phyloP scores from a whole-genome alignment of 2,329 filamentous ascomycete species.

The Ophiostoma pallidulum region DNA sequence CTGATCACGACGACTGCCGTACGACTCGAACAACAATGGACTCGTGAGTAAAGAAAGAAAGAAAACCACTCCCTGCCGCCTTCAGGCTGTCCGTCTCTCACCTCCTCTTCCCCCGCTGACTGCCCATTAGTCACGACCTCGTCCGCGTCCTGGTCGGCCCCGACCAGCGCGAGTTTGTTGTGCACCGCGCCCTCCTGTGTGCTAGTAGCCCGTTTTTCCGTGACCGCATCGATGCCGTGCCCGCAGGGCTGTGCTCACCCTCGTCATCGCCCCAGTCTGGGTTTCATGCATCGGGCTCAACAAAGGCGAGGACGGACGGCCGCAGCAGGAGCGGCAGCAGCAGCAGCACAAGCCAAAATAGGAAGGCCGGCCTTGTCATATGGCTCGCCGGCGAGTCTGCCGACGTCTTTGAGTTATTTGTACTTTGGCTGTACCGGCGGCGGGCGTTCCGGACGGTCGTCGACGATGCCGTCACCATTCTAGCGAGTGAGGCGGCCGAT shows the following conservation, averaged over 20 bases:
- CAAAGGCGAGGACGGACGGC: too few relatives aligned
- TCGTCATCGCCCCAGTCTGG: not conserved
- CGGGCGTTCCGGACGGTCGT: slow-evolving; percentile 34
- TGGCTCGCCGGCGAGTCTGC: slow-evolving; percentile 37
- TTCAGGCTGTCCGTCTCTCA: too few relatives aligned
- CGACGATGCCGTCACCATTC: slow-evolving; percentile 29
- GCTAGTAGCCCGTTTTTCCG: slow-evolving; percentile 39
- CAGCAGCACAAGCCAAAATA: not conserved
- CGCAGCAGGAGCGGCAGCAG: too few relatives aligned
- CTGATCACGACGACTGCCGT: too few relatives aligned
- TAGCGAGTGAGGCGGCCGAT: slow-evolving; percentile 16
- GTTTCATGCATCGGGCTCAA: too few relatives aligned
- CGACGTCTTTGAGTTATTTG: slow-evolving; percentile 44
- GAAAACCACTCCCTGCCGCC: too few relatives aligned
- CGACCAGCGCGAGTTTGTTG: slow-evolving; percentile 22
- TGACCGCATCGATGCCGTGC: slow-evolving; percentile 32
- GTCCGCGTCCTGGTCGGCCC: slow-evolving; percentile 25
- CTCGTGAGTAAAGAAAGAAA: too few relatives aligned
- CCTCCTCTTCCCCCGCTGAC: not conserved
- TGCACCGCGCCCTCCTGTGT: slow-evolving; percentile 33
- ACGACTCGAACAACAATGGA: too few relatives aligned
- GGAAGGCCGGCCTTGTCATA: too few relatives aligned
- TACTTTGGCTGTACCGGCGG: slow-evolving; percentile 41
- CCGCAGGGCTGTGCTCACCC: slow-evolving; percentile 15
- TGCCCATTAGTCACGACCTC: slow-evolving; percentile 13